Evolutionary conservation across 2,329 filamentous ascomycete species (phyloP).

Genomic region (Ilyonectria destructans): DNA sequence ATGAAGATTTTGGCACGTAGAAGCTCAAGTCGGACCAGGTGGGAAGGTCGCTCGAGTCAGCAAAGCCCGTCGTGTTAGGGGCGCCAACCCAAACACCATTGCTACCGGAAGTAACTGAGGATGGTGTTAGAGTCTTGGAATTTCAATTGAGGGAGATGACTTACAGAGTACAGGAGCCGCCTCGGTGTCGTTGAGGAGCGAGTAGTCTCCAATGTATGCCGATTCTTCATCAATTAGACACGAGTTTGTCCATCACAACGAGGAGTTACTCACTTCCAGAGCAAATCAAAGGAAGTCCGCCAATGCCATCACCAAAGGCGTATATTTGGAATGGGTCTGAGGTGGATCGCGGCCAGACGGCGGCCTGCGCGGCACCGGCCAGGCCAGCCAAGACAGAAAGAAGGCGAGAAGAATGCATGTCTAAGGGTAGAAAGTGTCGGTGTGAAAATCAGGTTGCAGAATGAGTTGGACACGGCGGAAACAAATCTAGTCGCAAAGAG

Average conservation of each 20-base stretch:
- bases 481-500: background rate
- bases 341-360: background rate
- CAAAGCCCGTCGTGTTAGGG: conserved; percentile 26
- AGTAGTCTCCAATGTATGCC: conserved; percentile 28
- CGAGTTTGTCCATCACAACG: no score
- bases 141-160: conserved; percentile 1
- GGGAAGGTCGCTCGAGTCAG: conserved; percentile 13
- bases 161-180: conserved; percentile 32
- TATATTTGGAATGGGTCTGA: conserved; percentile 19
- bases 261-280: conserved; percentile 16
- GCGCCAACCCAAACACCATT: conserved; percentile 23
- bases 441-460: no score
- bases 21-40: conserved; percentile 28
- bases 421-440: no score
- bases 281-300: conserved; percentile 23
- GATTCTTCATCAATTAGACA: conserved; percentile 9
- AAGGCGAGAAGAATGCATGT: background rate
- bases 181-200: conserved; percentile 15
- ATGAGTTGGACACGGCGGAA: background rate
- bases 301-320: conserved; percentile 27
- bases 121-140: conserved; percentile 2
- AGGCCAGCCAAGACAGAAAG: background rate
- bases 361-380: background rate
- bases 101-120: conserved; percentile 11
- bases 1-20: conserved; percentile 21